A percentile compares a stretch with the other conserved stretches of the same genome.
Conservation (phyloP, 139 green algal genomes). For the Tetradesmus lagerheimii region DNA sequence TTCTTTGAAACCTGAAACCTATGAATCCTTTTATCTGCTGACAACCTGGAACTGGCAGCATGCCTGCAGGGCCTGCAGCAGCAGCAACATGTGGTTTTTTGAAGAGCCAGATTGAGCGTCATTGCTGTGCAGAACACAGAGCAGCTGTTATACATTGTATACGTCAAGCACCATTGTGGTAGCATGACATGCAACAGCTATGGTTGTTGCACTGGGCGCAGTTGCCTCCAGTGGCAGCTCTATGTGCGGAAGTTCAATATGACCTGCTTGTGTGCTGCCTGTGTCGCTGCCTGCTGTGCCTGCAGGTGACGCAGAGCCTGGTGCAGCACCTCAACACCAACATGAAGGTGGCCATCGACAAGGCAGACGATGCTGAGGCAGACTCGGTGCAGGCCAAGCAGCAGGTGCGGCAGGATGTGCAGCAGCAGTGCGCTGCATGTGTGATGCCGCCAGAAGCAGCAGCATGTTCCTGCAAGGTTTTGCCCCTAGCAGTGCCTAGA, state of each 20-base stretch:
- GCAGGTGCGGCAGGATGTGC: not conserved
- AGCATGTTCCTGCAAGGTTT: not conserved
- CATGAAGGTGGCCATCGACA: constrained; percentile 49
- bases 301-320: constrained; percentile 47
- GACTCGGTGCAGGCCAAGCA: not conserved
- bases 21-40: too few relatives aligned
- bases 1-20: too few relatives aligned
- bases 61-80: not conserved
- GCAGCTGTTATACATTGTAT: too few relatives aligned
- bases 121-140: too few relatives aligned
- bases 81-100: too few relatives aligned
- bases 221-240: too few relatives aligned
- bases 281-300: not conserved
- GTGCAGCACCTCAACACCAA: constrained; percentile 52
- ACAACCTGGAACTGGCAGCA: too few relatives aligned
- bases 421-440: not conserved
- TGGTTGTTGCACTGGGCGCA: too few relatives aligned
- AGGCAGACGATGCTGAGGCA: constrained; percentile 49
- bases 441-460: not conserved
- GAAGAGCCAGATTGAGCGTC: too few relatives aligned
- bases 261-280: not conserved
- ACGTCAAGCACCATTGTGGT: too few relatives aligned
- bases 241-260: too few relatives aligned
- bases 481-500: not conserved
- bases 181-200: too few relatives aligned